Conservation (phyloP, 2,329 filamentous ascomycete genomes). For the Penicillium paneum region DNA sequence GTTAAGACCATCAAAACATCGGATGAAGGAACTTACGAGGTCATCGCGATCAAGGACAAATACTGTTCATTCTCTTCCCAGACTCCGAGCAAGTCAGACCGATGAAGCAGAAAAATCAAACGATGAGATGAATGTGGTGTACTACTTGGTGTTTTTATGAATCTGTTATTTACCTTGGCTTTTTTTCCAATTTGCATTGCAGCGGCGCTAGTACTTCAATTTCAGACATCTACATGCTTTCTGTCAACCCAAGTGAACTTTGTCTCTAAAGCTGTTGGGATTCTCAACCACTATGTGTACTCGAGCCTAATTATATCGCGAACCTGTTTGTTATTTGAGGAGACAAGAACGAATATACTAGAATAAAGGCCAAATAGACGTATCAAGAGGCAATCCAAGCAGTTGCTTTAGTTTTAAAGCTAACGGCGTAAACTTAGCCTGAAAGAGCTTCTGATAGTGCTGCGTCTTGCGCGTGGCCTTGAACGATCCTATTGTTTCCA, state of each 20-base stretch:
- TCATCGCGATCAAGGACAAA: slow-evolving; percentile 90
- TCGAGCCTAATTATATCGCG: not conserved
- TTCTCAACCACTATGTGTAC: not conserved
- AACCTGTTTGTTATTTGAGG: not conserved
- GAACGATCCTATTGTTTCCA: too few relatives aligned
- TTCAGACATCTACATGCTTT: slow-evolving; percentile 14
- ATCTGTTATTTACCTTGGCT: slow-evolving; percentile 1
- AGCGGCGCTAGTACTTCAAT: slow-evolving; percentile 27
- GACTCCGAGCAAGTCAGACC: slow-evolving; percentile 50
- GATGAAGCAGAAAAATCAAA: slow-evolving; percentile 21
- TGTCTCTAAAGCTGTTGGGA: not conserved
- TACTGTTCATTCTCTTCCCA: slow-evolving; percentile 85
- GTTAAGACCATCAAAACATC: slow-evolving; percentile 78
- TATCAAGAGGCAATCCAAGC: not conserved
- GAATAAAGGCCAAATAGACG: not conserved
- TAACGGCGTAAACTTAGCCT: too few relatives aligned
- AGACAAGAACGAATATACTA: not conserved
- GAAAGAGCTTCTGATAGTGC: too few relatives aligned
- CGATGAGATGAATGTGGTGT: slow-evolving; percentile 15
- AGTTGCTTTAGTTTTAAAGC: not conserved
- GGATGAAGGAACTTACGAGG: slow-evolving; percentile 96
- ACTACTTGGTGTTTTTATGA: slow-evolving; percentile 15
- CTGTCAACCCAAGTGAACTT: slow-evolving; percentile 10
- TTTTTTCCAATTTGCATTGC: slow-evolving; percentile 27
- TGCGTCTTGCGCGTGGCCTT: too few relatives aligned